Conservation (phyloP, 345 rosid genomes). For the Populus alba region DNA sequence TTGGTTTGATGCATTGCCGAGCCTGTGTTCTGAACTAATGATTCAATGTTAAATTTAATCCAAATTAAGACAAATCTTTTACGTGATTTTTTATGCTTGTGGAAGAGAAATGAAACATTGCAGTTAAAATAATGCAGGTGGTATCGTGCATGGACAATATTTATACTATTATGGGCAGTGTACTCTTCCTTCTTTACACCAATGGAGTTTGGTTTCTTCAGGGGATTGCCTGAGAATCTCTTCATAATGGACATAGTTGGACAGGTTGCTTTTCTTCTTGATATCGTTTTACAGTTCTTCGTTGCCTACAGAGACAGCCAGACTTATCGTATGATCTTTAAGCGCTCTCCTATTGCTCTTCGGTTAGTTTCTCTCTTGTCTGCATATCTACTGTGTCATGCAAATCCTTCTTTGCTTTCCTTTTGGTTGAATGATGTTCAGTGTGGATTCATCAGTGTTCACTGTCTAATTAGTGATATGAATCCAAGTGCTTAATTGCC, state of each 20-base stretch:
- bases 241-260: conserved; percentile 71
- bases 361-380: conserved; percentile 38
- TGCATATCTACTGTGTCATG: neutral
- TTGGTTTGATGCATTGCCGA: neutral
- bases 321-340: conserved; percentile 55
- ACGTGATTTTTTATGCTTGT: neutral
- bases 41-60: too few species aligned
- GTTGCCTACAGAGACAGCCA: conserved; percentile 59
- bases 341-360: conserved; percentile 51
- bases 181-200: conserved; percentile 89
- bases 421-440: neutral
- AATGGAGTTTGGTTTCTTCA: conserved; percentile 82
- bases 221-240: conserved; percentile 68
- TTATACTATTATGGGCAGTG: conserved; percentile 75
- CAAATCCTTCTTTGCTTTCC: neutral
- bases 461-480: neutral
- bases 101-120: neutral
- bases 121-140: conserved; percentile 42
- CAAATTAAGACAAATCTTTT: neutral
- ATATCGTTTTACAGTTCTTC: conserved; percentile 62
- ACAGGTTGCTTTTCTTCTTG: conserved; percentile 70
- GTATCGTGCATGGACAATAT: conserved; percentile 61
- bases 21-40: neutral
- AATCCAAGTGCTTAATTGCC: neutral
- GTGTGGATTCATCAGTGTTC: neutral